Evolutionary conservation across 1,284 basidiomycete genomes (phyloP).

Genomic region (Irpex rosettiformis): DNA sequence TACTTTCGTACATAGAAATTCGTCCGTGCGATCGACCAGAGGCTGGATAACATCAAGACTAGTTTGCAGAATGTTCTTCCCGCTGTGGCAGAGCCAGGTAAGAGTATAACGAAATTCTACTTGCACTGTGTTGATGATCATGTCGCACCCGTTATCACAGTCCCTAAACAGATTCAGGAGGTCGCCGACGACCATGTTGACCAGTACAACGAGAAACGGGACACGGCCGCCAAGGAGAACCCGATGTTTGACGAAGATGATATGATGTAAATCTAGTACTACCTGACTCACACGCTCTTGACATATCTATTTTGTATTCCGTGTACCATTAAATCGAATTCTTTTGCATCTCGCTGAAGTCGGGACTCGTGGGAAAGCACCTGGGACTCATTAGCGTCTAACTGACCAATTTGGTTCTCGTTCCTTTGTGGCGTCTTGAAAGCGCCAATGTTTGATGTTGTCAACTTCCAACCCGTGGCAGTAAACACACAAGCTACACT

Average conservation of each 20-base stretch:
- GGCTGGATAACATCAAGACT: background rate
- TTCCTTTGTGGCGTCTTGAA: background rate
- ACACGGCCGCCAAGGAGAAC: background rate
- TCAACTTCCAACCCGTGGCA: no score
- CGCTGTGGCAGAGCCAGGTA: background rate
- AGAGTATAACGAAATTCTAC: no score
- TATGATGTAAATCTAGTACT: background rate
- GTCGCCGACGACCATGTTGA: background rate
- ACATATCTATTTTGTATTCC: background rate
- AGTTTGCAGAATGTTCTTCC: background rate
- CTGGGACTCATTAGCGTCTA: no score
- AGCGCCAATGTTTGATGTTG: background rate
- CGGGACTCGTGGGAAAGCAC: no score
- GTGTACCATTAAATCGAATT: background rate
- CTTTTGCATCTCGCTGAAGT: no score
- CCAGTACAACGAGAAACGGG: background rate
- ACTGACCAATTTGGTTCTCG: background rate
- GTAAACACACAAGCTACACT: no score
- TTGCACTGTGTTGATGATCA: background rate
- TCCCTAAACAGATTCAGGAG: background rate
- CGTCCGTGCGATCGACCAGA: background rate
- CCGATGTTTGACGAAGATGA: slow-evolving; percentile 1
- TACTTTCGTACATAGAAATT: background rate
- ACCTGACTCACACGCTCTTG: background rate
- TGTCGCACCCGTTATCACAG: background rate